Base-by-base conservation (phyloP, 306 rosid genomes). In the Ziziphus jujuba region DNA sequence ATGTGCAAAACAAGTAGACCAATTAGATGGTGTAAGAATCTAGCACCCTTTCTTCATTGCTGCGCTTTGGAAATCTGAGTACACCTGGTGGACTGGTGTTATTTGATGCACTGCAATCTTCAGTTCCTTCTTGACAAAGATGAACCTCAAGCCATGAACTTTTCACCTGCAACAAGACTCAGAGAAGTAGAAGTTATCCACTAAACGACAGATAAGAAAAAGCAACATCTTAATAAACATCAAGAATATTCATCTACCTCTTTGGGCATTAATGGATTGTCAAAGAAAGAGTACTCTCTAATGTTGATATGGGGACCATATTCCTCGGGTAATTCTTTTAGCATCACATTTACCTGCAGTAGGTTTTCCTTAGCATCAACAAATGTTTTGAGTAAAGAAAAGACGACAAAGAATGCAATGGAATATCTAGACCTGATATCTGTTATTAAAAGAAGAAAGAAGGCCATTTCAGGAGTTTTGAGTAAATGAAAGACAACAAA, bases 71-170 rank as follows among this genome's bases (percentile, higher is more conserved):
- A 82, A 95, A 84, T 79, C 74, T 85, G 63, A 95, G 87, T 51
- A 79, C 78, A 51, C 87, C 87, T 15, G 84, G 82, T 51, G 58
- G 66, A 4, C 63, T 74, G 52, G 89, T 81, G 71, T 74, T 71
- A 71, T 85, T 80, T 56, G 92, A 85, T 53, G 82, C 81, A 33
- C 61, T 63, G 56, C 95, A 95, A 68, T 71, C 79, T 59, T 24
- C 61, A 16, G 33, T 77, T 81, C 87, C 97, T 77, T 82, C 87
- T 80, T 80, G 84, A 74, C 99, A 90, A 63, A 95, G 87, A 20
- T 87, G 92, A 77, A 95, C 96, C 59, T 95, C 83, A 56, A 95
- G 91, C 95, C 97, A 77, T 54, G 99, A 95, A 16, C 72, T 86
- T 71, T 84, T 95, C 75, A 88, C 92, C 99, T 95, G 82, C 67